Evolutionary conservation across 768 basidiomycete species (phyloP), one percentile per base, ranked within the genome.

Genomic region (Naganishia antarctica): DNA sequence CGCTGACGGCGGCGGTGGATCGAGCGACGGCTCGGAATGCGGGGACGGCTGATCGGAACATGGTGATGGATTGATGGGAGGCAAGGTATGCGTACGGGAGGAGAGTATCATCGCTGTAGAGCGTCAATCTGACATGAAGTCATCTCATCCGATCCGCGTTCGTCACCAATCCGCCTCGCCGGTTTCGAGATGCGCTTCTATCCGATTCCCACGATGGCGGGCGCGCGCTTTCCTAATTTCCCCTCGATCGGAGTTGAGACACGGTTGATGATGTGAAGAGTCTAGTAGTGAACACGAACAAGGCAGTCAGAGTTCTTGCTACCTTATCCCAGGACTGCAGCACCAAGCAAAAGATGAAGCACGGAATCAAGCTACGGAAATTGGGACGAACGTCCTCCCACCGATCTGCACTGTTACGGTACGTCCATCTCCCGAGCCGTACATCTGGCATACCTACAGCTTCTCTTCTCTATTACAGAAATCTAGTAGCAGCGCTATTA

Each of bases 321-420:
- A 15, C 34, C 8, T 7, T 37, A 15, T 37, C 34, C 7, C 34
- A 7, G 34, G 7, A 37, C 34, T 37, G 34, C 7, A 7, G 15
- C 45, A 31, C 13, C 31, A 31, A 23, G 15, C 25, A 25, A 60
- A 62, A 32, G 40, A 93, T 94, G 91, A 91, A 94, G 81, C 92
- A 97, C 85, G 90, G 91, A 43, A 82, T 90, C 61, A 89, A 90
- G 21, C 90, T 91, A 78, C 85, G 91, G 74, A 94, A 93, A 74
- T 85, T 96, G 75, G 89, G 89, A 74, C 84, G 93, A 79, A 88
- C 90, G 21, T 87, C 90, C 61, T 89, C 91, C 12, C 94, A 98
- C 75, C 83, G 94, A 70, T 88, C 87, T 81, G 82, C 96, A 61
- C 91, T 98, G 87, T 81, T 98, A 61, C 83, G 94, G 91, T 93